Evolutionary conservation across 2,329 filamentous ascomycete genomes (phyloP), one percentile per base, ranked within the genome.

Genomic region (Dothistroma septosporum): DNA sequence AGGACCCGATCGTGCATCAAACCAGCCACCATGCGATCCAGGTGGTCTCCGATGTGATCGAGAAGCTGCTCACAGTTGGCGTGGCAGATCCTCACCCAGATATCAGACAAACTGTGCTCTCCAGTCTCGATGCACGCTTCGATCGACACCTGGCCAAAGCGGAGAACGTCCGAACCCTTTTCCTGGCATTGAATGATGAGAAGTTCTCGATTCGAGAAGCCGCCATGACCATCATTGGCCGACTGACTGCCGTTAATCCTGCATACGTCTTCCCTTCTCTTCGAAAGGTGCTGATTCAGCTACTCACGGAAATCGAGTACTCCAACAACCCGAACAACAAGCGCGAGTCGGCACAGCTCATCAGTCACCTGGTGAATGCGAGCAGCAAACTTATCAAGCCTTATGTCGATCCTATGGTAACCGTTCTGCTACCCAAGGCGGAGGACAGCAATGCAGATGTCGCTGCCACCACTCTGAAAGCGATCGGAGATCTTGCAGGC

Each of bases 191-290:
- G 16, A 97, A 99, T 67, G 94, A 99, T 70, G 93, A 97, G 72
- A 84, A 92, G 1, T 99, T 97, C 66, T 83, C 87, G 1, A 96
- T 97, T 61, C 85, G 95, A 69, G 92, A 99, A 77, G 93, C 94
- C 31, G 90, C 94, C 9, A 97, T 99, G 70, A 89, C 91, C 19
- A 97, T 99, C 66, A 96, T 99, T 69, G 95, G 94, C 33, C 91
- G 95, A 12, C 80, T 99, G 59, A 95, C 94, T 0, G 85, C 86
- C 56, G 88, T 92, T 66, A 99, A 99, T 66, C 95, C 94, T 0
- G 95, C 95, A 60, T 99, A 99, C 75, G 92, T 99, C 67, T 96
- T 99, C 70, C 94, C 95, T 1, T 95, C 94, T 0, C 77, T 99
- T 44, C 89, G 94, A 64, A 99, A 99, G 76, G 89, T 95, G 6